Conservation (phyloP, 305 asterid genomes). For the Fraxinus angustifolia region DNA sequence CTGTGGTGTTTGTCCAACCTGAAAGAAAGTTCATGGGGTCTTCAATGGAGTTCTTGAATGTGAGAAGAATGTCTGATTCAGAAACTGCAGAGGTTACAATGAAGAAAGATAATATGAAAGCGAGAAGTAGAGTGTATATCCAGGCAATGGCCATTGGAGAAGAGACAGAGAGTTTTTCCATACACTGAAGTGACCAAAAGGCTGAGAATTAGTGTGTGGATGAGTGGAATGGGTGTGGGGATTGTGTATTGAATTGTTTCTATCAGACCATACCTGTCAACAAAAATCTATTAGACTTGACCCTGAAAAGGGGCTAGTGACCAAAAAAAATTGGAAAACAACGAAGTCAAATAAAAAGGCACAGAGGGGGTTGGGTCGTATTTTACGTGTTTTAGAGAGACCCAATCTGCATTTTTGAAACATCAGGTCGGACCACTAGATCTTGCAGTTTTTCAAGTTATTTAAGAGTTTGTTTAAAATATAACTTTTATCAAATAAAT, state of each 20-base stretch:
- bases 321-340: neutral
- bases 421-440: neutral
- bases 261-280: neutral
- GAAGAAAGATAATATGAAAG: conserved; percentile 36
- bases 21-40: conserved; percentile 58
- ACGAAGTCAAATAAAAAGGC: neutral
- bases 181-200: neutral
- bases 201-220: neutral
- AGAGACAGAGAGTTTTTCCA: neutral
- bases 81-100: conserved; percentile 35
- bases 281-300: neutral
- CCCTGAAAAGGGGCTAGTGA: neutral
- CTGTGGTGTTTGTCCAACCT: conserved; percentile 55
- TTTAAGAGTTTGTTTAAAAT: neutral
- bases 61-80: conserved; percentile 62
- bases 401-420: neutral
- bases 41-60: conserved; percentile 64
- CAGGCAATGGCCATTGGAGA: conserved; percentile 50
- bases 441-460: neutral
- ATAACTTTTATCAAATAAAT: neutral
- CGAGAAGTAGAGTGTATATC: conserved; percentile 34
- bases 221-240: neutral
- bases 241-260: neutral
- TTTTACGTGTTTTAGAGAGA: neutral
- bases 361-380: neutral